Percentiles rank a stretch among this genome's conserved stretches.
phyloP scores from a whole-genome alignment of 208 protist genomes.

The Crithidia sp. region DNA sequence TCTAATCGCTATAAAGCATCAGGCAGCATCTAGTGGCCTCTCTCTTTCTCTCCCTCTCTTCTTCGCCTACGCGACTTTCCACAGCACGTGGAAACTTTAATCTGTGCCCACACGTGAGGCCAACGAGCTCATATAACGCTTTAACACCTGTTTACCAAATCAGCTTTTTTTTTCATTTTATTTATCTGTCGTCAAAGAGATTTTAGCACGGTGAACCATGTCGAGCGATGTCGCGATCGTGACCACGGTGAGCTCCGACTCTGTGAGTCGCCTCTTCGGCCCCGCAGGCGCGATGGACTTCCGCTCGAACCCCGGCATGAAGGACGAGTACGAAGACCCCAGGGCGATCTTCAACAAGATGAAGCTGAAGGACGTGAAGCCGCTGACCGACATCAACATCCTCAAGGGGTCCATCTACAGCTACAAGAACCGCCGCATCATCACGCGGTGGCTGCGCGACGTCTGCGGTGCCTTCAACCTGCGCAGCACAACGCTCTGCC shows the following conservation, averaged over 20 bases:
- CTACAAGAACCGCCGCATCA: conserved; percentile 84
- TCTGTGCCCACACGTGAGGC: no score
- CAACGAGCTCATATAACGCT: no score
- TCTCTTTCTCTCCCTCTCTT: no score
- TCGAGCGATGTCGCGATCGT: conserved; percentile 36
- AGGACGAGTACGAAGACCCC: conserved; percentile 55
- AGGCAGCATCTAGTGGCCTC: no score
- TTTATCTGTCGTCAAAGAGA: not conserved
- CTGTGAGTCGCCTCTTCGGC: conserved; percentile 68
- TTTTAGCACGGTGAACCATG: not conserved
- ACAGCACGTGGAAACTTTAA: no score
- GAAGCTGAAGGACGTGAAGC: conserved; percentile 67
- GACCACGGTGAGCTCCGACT: conserved; percentile 78
- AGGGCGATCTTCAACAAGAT: conserved; percentile 74
- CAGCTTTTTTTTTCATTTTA: not conserved
- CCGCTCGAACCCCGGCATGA: conserved; percentile 64
- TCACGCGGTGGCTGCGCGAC: conserved; percentile 83
- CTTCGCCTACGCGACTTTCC: no score
- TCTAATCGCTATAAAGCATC: no score
- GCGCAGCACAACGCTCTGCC: conserved; percentile 80
- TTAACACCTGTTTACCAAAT: no score
- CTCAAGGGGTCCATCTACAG: conserved; percentile 83
- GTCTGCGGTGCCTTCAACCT: conserved; percentile 79
- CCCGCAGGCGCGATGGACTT: conserved; percentile 74
- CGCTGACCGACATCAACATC: conserved; percentile 68